These are phyloP conservation scores for Tagetes erecta DNA, from an alignment of 129 eudicot species.

Conservation along the genomic window DNA sequence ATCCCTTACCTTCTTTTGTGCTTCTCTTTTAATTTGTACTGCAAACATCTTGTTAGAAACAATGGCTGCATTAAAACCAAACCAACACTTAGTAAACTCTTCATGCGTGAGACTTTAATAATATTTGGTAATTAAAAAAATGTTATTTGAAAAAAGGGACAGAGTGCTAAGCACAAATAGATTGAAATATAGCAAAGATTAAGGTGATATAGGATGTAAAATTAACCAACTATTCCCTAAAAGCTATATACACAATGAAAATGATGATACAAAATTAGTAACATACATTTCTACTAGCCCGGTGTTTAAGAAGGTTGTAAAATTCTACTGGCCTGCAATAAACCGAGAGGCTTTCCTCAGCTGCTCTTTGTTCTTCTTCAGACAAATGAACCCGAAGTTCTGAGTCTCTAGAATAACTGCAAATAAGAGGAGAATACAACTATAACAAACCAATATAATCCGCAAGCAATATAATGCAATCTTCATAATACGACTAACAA, in stretches of 20 bases:
- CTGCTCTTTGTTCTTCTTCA: slow-evolving; percentile 76
- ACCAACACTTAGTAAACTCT: slow-evolving; percentile 28
- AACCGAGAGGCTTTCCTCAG: slow-evolving; percentile 78
- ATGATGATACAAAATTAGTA: slow-evolving; percentile 8
- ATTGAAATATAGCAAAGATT: slow-evolving; percentile 1
- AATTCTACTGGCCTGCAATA: slow-evolving; percentile 94
- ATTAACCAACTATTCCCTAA: background rate
- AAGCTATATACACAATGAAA: slow-evolving; percentile 2
- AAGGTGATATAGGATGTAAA: background rate
- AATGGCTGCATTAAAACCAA: slow-evolving; percentile 62
- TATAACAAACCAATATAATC: slow-evolving; percentile 32
- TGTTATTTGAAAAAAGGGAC: background rate
- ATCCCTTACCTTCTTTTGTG: slow-evolving; percentile 59
- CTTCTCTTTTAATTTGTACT: slow-evolving; percentile 74
- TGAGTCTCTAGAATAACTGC: slow-evolving; percentile 71
- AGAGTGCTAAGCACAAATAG: background rate
- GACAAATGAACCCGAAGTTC: slow-evolving; percentile 70
- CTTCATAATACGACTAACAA: background rate
- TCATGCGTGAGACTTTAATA: slow-evolving; percentile 5
- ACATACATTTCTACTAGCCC: slow-evolving; percentile 64
- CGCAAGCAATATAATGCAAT: background rate
- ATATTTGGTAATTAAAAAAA: background rate
- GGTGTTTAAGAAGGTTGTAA: slow-evolving; percentile 85
- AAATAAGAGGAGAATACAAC: slow-evolving; percentile 49
- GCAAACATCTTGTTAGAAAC: slow-evolving; percentile 79